These are phyloP conservation scores for Vanilla planifolia DNA, from an alignment of 106 monocot genomes.

Conservation along the genomic window DNA sequence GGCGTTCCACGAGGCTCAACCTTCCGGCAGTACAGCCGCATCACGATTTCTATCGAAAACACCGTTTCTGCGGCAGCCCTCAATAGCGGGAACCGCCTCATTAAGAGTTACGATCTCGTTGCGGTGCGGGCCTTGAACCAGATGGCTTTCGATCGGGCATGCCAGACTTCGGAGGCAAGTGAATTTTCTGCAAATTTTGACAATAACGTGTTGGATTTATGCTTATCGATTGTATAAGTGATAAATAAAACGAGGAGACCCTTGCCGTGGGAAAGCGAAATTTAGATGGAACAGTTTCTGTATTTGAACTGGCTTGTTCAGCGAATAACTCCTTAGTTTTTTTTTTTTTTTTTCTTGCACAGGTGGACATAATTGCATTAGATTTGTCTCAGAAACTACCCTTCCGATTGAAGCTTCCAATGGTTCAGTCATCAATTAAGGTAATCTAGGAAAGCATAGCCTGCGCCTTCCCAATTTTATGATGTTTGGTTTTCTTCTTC, in stretches of 20 bases:
- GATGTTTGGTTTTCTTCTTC: constrained; percentile 1
- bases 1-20: constrained; percentile 19
- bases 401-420: constrained; percentile 60
- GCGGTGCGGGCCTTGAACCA: constrained; percentile 58
- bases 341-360: constrained; percentile 3
- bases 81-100: constrained; percentile 31
- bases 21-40: constrained; percentile 55
- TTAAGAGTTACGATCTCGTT: constrained; percentile 66
- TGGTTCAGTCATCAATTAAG: constrained; percentile 74
- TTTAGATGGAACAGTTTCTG: too few species aligned
- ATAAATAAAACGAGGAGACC: too few species aligned
- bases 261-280: too few species aligned
- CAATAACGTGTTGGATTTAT: too few species aligned
- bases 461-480: neutral
- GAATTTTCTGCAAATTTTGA: too few species aligned
- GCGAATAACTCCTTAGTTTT: too few species aligned
- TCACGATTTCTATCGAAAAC: constrained; percentile 35
- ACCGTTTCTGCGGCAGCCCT: constrained; percentile 13
- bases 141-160: constrained; percentile 57
- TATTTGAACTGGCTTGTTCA: too few species aligned
- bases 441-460: constrained; percentile 9
- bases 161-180: constrained; percentile 58
- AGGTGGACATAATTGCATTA: constrained; percentile 83
- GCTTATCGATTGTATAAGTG: too few species aligned
- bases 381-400: constrained; percentile 84